Evolutionary conservation across 192 early-diverging fungal species (phyloP).

Genomic region (Dimargaris cristalligena): DNA sequence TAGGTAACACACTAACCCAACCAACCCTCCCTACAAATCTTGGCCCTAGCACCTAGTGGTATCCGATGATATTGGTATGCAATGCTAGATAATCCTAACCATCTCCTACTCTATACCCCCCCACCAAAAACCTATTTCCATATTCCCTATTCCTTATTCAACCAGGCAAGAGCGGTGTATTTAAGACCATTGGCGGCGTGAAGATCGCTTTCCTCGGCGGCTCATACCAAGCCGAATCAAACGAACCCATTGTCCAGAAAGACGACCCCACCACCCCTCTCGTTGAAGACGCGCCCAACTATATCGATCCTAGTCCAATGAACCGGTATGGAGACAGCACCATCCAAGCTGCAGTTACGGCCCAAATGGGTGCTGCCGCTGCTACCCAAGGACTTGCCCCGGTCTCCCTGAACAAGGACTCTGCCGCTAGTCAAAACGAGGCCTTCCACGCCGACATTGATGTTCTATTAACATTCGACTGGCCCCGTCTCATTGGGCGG

Average conservation of each 20-base stretch:
- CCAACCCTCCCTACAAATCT: too few species aligned
- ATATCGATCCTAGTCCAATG: background rate
- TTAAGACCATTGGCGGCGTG: slow-evolving; percentile 28
- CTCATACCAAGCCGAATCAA: background rate
- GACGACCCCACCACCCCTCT: background rate
- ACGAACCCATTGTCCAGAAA: background rate
- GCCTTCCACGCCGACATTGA: slow-evolving; percentile 50
- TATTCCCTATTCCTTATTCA: too few species aligned
- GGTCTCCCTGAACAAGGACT: too few species aligned
- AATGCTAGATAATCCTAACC: background rate
- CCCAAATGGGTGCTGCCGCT: slow-evolving; percentile 9
- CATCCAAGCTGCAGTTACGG: slow-evolving; percentile 12
- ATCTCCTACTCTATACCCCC: background rate
- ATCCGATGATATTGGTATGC: background rate
- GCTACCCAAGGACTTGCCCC: slow-evolving; percentile 18
- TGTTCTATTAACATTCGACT: slow-evolving; percentile 71
- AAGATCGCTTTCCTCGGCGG: slow-evolving; percentile 27
- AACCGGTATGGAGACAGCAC: slow-evolving; percentile 12
- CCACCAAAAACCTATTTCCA: background rate
- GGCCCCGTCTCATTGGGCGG: slow-evolving; percentile 38
- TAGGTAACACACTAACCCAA: slow-evolving; percentile 33
- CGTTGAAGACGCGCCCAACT: background rate
- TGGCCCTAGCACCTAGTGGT: background rate
- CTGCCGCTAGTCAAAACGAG: too few species aligned
- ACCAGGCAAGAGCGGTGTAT: slow-evolving; percentile 17